phyloP scores from a whole-genome alignment of 1,139 yeast genomes.

The Suhomyces maxii region DNA sequence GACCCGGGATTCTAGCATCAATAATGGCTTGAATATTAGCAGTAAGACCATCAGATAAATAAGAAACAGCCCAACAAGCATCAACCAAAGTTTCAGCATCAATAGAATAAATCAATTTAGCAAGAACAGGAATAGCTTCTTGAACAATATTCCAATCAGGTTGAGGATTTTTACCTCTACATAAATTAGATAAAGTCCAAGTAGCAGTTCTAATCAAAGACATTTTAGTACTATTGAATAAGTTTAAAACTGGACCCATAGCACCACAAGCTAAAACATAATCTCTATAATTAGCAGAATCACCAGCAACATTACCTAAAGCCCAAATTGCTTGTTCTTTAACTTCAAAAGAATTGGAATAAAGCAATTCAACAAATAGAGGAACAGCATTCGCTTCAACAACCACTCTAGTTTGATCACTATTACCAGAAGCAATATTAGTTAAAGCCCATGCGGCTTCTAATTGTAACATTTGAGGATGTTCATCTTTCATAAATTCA shows the following conservation, averaged over 20 bases:
- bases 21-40: conserved; percentile 96
- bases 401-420: conserved; percentile 86
- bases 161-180: conserved; percentile 95
- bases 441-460: conserved; percentile 99
- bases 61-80: conserved; percentile 99
- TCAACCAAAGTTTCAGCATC: conserved; percentile 94
- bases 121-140: conserved; percentile 86
- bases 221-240: conserved; percentile 81
- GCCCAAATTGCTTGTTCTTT: conserved; percentile 99
- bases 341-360: conserved; percentile 83
- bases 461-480: conserved; percentile 85
- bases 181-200: conserved; percentile 94
- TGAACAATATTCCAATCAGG: conserved; percentile 92
- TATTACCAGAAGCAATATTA: conserved; percentile 93
- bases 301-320: conserved; percentile 98
- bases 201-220: conserved; percentile 93
- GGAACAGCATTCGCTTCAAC: conserved; percentile 96
- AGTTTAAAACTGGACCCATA: conserved; percentile 78
- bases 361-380: conserved; percentile 75
- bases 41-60: conserved; percentile 87
- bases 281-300: conserved; percentile 86
- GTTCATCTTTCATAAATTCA: conserved; percentile 74
- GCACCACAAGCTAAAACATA: conserved; percentile 83
- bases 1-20: conserved; percentile 92
- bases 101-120: conserved; percentile 84